Percentiles rank a stretch among this genome's conserved stretches.
Conservation (phyloP, 2,329 filamentous ascomycete genomes). For the Monosporascus sp. region DNA sequence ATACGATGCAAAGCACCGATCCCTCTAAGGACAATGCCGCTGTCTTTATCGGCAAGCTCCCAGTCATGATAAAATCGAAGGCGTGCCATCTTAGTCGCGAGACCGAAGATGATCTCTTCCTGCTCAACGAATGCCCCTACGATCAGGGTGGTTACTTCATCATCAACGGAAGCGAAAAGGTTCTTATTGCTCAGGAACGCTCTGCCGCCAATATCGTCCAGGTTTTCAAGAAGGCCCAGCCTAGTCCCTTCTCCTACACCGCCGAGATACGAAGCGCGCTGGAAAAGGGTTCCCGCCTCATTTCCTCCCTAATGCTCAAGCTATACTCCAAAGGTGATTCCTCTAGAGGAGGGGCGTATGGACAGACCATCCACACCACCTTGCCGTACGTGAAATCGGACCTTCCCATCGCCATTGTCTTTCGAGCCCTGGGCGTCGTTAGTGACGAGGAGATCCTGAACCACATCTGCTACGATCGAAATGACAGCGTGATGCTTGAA, state of each 20-base stretch:
- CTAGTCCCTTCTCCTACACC: conserved; percentile 87
- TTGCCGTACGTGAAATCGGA: conserved; percentile 92
- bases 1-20: conserved; percentile 45
- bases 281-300: conserved; percentile 90
- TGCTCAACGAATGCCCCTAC: conserved; percentile 94
- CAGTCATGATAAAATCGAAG: conserved; percentile 96
- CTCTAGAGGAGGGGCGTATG: conserved; percentile 67
- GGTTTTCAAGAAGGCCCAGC: conserved; percentile 94
- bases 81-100: conserved; percentile 86
- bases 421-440: conserved; percentile 90
- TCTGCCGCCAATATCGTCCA: conserved; percentile 98
- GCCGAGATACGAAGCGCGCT: conserved; percentile 95
- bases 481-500: conserved; percentile 94
- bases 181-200: conserved; percentile 93
- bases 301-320: conserved; percentile 89
- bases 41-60: conserved; percentile 91
- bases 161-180: conserved; percentile 98
- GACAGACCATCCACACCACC: conserved; percentile 83
- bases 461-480: conserved; percentile 93
- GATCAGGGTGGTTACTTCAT: conserved; percentile 98
- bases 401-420: conserved; percentile 90
- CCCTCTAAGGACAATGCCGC: conserved; percentile 56
- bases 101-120: conserved; percentile 79
- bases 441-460: conserved; percentile 98
- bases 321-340: conserved; percentile 79